phyloP scores from a whole-genome alignment of 2,329 filamentous ascomycete genomes.

The Aureobasidium mangrovei region DNA sequence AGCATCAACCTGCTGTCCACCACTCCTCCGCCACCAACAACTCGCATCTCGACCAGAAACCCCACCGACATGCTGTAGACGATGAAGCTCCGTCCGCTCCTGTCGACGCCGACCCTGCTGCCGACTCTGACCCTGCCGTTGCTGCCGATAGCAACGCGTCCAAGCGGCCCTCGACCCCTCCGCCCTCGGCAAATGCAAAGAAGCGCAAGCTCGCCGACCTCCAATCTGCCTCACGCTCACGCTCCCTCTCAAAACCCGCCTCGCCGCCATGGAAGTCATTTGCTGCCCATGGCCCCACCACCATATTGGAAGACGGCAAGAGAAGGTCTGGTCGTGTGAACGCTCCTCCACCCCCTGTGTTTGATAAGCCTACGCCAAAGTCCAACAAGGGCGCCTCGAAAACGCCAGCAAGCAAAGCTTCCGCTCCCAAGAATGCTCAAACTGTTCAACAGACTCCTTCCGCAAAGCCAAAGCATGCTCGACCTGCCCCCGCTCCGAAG shows the following conservation, averaged over 20 bases:
- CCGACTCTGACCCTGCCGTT: not conserved
- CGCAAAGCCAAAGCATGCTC: not conserved
- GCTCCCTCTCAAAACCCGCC: conserved; percentile 20
- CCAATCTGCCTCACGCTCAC: conserved; percentile 21
- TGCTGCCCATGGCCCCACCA: conserved; percentile 76
- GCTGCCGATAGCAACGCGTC: conserved; percentile 13
- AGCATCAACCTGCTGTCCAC: not conserved
- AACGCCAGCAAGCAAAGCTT: conserved; percentile 1
- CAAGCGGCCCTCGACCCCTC: not conserved
- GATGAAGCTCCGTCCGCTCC: not conserved
- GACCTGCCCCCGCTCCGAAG: not conserved
- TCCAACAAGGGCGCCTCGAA: not conserved
- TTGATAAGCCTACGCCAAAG: conserved; percentile 1
- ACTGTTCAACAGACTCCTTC: not conserved
- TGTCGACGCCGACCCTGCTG: not conserved
- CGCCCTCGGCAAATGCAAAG: conserved; percentile 39
- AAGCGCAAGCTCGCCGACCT: conserved; percentile 48
- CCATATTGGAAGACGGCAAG: conserved; percentile 58
- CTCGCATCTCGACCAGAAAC: conserved; percentile 10
- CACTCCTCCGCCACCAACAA: not conserved
- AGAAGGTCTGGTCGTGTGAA: conserved; percentile 54
- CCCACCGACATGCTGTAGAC: not conserved
- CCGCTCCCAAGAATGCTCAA: not conserved
- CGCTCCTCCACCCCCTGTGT: conserved; percentile 29
- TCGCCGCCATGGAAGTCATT: conserved; percentile 84